Evolutionary conservation across 371 early-diverging fungal genomes (phyloP), one percentile per base, ranked within the genome.

Genomic region (Sanchytrium tribonematis): DNA sequence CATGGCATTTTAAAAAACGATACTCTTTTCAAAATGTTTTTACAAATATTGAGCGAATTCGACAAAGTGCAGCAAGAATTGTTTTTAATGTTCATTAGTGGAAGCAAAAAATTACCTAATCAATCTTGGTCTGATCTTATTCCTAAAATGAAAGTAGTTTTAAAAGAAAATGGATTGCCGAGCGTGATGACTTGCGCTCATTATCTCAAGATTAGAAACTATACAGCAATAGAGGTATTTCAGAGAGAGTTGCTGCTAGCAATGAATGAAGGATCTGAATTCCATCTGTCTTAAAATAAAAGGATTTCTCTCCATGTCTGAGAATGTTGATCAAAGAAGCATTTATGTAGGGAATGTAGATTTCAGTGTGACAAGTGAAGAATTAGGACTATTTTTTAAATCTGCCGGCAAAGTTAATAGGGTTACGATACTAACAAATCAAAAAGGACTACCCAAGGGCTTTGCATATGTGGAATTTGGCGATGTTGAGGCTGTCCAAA

Each of bases 181-280:
- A 86, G 86, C 27, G 96, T 93, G 29, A 95, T 93, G 93, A 95
- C 96, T 0, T 95, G 96, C 74, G 88, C 84, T 32, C 91, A 95
- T 70, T 91, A 91, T 71, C 80, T 95, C 69, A 95, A 95, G 78
- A 82, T 95, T 75, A 93, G 93, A 17, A 84, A 83, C 27, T 95
- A 93, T 74, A 81, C 88, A 1, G 73, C 74, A 31, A 78, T 80
- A 68, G 85, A 82, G n/a, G 78, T 87, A 0, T 81, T 90, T 80
- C 76, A 73, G 30, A 73, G 78, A 69, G 77, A 84, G 73, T 80
- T 92, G 72, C 72, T 76, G 31, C 80, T 81, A 29, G 90, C 93
- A 1, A 84, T 89, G 70, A 77, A 78, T 30, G 96, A 95, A 78
- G 96, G 93, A 22, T 85, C 87, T 72, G 86, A 84, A 66, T 89